Base-by-base conservation (phyloP, 805 yeast genomes). In the Ogataea pignaliae region DNA sequence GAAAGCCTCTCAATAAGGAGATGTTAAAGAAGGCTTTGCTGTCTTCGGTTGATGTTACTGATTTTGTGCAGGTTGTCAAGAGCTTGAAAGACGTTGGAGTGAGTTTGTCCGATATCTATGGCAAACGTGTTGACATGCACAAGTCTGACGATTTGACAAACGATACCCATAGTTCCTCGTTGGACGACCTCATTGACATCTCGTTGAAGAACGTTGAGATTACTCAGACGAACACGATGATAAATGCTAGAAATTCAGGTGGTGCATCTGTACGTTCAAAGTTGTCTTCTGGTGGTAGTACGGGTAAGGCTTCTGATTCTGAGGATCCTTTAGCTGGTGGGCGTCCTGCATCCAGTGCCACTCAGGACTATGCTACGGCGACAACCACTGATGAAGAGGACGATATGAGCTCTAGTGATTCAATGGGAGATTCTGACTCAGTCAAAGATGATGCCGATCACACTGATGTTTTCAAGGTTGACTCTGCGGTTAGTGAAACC, bases 401-500 rank as follows among this genome's bases (percentile, higher is more conserved):
- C 13, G 26, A 29, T 17, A 30, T 12, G 9, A 30, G 21, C 21
- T n/a, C 39, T 7, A 31, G 33, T 8, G 45, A 31, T 26, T 38
- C 47, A 2, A 37, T 15, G 4, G 38, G 36, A 12, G 40, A 42
- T 36, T 42, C 28, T 10, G 13, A 36, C 11, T 33, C 34, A 2
- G 21, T 29, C 3, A 37, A 40, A 12, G 13, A 32, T 10, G 13
- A 13, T 15, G n/a, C 29, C 12, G 30, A 17, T 10, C 40, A 21
- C 3, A 13, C 18, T 14, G 34, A 18, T 4, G 21, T 18, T 12
- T 18, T 8, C 29, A 15, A n/a, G 10, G 33, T 21, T 2, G 37
- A 29, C 30, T 29, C 36, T 4, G 36, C 33, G n/a, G 34, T 46
- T n/a, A 42, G 29, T 14, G 42, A 39, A 6, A 52, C 56, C 14